Percentiles rank a stretch among this genome's conserved stretches.
These are phyloP conservation scores for Bonia amplexicaulis DNA, from an alignment of 176 grass and related monocot species.

Conservation along the genomic window DNA sequence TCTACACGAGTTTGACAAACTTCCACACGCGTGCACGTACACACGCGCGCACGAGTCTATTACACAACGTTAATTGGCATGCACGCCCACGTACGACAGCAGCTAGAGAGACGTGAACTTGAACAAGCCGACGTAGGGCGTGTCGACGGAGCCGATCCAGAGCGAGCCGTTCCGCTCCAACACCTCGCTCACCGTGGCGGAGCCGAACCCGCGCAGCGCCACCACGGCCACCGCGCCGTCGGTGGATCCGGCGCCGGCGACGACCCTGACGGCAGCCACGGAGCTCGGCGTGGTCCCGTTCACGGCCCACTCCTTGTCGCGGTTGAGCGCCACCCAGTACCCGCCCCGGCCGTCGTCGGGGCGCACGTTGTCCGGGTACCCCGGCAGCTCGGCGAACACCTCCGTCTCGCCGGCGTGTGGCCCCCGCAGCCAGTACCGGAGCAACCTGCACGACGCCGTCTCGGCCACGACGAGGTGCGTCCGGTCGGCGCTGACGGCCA, in stretches of 20 bases:
- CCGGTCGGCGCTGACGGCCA: conserved; percentile 58
- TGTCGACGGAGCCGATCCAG: conserved; percentile 75
- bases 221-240: conserved; percentile 35
- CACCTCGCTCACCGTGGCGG: conserved; percentile 64
- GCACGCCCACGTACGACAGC: neutral
- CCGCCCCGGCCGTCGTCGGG: conserved; percentile 24
- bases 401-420: conserved; percentile 30
- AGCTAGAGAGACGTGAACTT: neutral
- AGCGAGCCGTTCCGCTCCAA: conserved; percentile 49
- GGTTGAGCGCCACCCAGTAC: conserved; percentile 75
- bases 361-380: conserved; percentile 88
- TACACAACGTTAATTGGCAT: neutral
- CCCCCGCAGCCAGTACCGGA: conserved; percentile 66
- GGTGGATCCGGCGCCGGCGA: conserved; percentile 1
- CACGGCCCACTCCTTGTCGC: conserved; percentile 33
- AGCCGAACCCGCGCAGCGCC: conserved; percentile 44
- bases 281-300: conserved; percentile 1
- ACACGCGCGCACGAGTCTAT: neutral
- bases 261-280: conserved; percentile 51
- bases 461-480: conserved; percentile 57
- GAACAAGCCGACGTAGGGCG: conserved; percentile 60
- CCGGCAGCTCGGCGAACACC: conserved; percentile 58
- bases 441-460: conserved; percentile 48
- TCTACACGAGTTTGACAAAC: neutral
- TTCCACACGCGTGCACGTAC: neutral